Conservation (phyloP, 2,329 filamentous ascomycete genomes). For the Aureobasidium zeae region DNA sequence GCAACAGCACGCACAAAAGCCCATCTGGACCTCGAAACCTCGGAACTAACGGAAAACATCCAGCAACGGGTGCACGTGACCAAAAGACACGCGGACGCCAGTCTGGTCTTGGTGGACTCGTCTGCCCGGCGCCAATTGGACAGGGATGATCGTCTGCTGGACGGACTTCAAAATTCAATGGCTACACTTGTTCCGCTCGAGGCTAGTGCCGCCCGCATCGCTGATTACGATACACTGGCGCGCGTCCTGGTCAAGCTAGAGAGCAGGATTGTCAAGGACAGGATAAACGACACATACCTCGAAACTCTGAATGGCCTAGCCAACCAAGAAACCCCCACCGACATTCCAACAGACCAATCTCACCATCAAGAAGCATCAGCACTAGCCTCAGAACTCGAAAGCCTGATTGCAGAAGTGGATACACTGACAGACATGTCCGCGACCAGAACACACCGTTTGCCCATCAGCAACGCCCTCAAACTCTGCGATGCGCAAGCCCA, state of each 20-base stretch:
- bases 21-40: conserved; percentile 32
- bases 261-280: conserved; percentile 33
- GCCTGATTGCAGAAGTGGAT: conserved; percentile 58
- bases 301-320: neutral
- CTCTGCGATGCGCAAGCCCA: conserved; percentile 29
- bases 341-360: conserved; percentile 24
- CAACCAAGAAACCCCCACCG: conserved; percentile 39
- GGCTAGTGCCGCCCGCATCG: conserved; percentile 24
- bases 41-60: conserved; percentile 25
- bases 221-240: conserved; percentile 48
- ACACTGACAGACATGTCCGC: conserved; percentile 63
- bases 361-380: neutral
- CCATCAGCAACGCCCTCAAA: conserved; percentile 41
- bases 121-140: conserved; percentile 30
- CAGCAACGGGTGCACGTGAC: conserved; percentile 24
- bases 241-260: conserved; percentile 34
- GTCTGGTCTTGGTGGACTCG: neutral
- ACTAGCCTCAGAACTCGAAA: conserved; percentile 36
- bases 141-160: conserved; percentile 54
- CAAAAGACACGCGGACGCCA: conserved; percentile 1
- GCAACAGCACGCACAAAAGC: conserved; percentile 35
- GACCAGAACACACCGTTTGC: conserved; percentile 57
- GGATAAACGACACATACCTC: conserved; percentile 44
- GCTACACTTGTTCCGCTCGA: conserved; percentile 41
- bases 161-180: conserved; percentile 57